These are phyloP conservation scores for Fraxinus pennsylvanica DNA, from an alignment of 257 asterid species.

Conservation along the genomic window DNA sequence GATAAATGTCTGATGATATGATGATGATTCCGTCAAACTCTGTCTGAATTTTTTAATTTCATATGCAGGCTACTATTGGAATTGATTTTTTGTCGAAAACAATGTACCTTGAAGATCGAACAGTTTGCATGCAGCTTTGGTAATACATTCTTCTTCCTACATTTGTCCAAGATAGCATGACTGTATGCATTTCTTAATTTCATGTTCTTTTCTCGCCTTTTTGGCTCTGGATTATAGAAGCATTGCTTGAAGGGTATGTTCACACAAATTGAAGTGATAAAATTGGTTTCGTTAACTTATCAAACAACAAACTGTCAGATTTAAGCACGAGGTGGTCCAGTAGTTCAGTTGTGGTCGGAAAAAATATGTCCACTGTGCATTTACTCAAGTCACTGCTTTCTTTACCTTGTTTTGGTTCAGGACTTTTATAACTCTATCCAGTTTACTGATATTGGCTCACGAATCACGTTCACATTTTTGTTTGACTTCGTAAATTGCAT, in stretches of 20 bases:
- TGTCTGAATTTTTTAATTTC: neutral
- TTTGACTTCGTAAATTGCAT: neutral
- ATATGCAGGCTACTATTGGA: constrained; percentile 58
- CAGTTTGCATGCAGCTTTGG: constrained; percentile 63
- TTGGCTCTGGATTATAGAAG: neutral
- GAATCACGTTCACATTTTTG: neutral
- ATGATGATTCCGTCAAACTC: neutral
- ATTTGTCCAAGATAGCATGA: neutral
- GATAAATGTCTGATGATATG: neutral
- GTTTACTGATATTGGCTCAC: neutral
- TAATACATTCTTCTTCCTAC: constrained; percentile 12
- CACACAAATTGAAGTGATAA: neutral
- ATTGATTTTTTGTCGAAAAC: constrained; percentile 64
- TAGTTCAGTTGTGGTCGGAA: neutral
- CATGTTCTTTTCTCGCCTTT: neutral
- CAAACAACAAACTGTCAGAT: neutral
- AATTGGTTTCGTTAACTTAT: neutral
- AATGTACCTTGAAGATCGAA: constrained; percentile 74
- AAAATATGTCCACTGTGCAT: too few relatives aligned
- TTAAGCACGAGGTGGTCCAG: neutral
- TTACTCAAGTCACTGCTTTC: neutral
- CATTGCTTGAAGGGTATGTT: neutral
- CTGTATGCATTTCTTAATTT: neutral
- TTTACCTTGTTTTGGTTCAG: neutral
- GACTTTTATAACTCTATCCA: neutral